These are phyloP conservation scores for Aspergillus coremiiformis DNA, from an alignment of 495 filamentous ascomycete species.

Conservation along the genomic window DNA sequence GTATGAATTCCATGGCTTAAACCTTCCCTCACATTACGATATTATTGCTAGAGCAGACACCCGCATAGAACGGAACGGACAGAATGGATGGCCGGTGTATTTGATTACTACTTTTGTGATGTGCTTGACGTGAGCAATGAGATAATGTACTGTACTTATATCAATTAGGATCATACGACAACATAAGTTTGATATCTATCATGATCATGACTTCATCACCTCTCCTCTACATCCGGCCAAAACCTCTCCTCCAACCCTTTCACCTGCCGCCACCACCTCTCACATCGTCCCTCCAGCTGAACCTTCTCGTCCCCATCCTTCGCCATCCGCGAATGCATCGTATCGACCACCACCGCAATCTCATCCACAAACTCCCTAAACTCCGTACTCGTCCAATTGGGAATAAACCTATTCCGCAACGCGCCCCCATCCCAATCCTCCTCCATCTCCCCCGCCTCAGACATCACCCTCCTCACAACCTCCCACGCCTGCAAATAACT, in stretches of 20 bases:
- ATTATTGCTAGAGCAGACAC: background rate
- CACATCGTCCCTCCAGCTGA: slow-evolving; percentile 25
- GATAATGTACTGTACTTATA: background rate
- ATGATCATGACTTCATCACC: background rate
- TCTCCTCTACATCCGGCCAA: slow-evolving; percentile 31
- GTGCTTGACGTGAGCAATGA: background rate
- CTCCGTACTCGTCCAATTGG: slow-evolving; percentile 55
- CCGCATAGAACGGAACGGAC: slow-evolving; percentile 2
- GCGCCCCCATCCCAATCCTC: slow-evolving; percentile 56
- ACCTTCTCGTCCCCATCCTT: slow-evolving; percentile 34
- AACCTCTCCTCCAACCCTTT: slow-evolving; percentile 47
- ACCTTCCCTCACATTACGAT: background rate
- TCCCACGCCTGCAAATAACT: slow-evolving; percentile 55
- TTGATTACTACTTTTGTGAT: background rate
- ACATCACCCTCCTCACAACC: slow-evolving; percentile 41
- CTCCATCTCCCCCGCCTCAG: slow-evolving; percentile 2
- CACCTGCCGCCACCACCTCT: slow-evolving; percentile 47
- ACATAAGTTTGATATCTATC: background rate
- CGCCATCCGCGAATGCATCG: slow-evolving; percentile 34
- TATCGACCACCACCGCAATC: slow-evolving; percentile 38
- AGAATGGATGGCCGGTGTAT: background rate
- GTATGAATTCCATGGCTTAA: background rate
- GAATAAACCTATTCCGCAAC: slow-evolving; percentile 54
- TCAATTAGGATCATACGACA: background rate
- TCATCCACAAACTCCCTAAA: slow-evolving; percentile 50